Evolutionary conservation across 2,329 filamentous ascomycete species (phyloP).

Genomic region (Colletotrichum kahawae): DNA sequence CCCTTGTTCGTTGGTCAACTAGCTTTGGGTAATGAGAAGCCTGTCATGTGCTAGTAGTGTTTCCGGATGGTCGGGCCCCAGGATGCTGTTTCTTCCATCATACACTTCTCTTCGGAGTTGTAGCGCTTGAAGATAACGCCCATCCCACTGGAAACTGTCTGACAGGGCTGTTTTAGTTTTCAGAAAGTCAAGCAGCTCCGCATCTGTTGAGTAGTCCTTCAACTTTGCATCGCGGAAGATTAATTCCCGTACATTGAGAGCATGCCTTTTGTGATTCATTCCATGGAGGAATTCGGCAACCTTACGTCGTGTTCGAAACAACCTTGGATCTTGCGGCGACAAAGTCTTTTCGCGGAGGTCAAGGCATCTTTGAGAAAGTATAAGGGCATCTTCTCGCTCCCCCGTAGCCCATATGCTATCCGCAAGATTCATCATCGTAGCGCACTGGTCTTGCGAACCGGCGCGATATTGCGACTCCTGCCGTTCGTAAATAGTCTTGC

Average conservation of each 20-base stretch:
- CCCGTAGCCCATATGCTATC: background rate
- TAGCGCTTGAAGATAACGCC: background rate
- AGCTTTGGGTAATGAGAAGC: background rate
- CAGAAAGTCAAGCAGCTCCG: background rate
- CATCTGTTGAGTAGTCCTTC: background rate
- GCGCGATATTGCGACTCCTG: too few species aligned
- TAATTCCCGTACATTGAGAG: background rate
- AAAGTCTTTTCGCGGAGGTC: background rate
- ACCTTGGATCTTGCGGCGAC: background rate
- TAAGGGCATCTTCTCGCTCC: background rate
- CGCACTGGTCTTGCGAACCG: too few species aligned
- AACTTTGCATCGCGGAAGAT: background rate
- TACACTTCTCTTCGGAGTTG: background rate
- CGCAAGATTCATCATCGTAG: background rate
- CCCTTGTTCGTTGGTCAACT: accelerated
- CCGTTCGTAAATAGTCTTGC: too few species aligned
- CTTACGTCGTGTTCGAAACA: background rate
- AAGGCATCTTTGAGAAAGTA: background rate
- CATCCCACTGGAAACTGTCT: background rate
- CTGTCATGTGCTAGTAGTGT: background rate
- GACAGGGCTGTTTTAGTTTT: background rate
- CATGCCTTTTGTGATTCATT: background rate
- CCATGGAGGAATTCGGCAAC: background rate
- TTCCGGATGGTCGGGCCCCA: background rate
- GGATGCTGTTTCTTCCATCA: background rate